Conservation (phyloP, 225 moss, liverwort and hornwort genomes). For the Climacium dendroides region DNA sequence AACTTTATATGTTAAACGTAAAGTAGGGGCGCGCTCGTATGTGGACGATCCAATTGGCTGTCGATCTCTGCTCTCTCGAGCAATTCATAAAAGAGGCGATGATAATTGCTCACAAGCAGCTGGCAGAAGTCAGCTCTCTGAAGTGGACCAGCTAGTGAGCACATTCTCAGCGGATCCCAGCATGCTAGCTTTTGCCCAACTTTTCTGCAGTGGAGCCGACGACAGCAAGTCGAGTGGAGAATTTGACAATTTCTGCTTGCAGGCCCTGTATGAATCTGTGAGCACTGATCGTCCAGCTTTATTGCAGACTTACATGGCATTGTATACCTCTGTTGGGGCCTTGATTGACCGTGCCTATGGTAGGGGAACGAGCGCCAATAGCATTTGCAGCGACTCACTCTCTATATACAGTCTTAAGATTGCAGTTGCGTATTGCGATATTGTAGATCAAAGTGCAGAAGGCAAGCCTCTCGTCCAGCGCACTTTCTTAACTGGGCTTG, state of each 20-base stretch:
- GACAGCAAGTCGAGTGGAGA: conserved; percentile 49
- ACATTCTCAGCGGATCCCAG: conserved; percentile 98
- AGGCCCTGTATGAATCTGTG: conserved; percentile 82
- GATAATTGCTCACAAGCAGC: conserved; percentile 9
- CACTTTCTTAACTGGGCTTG: conserved; percentile 75
- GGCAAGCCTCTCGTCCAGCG: conserved; percentile 63
- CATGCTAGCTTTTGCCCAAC: conserved; percentile 91
- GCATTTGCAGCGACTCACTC: conserved; percentile 77
- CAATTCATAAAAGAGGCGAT: conserved; percentile 63
- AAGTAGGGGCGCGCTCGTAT: conserved; percentile 91
- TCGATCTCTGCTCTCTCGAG: conserved; percentile 84
- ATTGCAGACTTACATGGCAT: conserved; percentile 77
- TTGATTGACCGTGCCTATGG: conserved; percentile 67
- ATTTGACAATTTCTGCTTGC: conserved; percentile 86
- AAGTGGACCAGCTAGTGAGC: conserved; percentile 93
- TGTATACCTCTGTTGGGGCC: conserved; percentile 76
- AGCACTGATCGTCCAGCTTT: conserved; percentile 95
- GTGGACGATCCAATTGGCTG: conserved; percentile 98
- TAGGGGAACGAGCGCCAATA: conserved; percentile 61
- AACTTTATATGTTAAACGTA: conserved; percentile 81
- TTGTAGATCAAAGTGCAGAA: conserved; percentile 36
- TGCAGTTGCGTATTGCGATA: conserved; percentile 85
- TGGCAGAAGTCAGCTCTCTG: conserved; percentile 47
- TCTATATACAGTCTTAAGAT: conserved; percentile 74
- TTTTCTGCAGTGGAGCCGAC: conserved; percentile 65